Percentiles rank a stretch among this genome's conserved stretches.
Evolutionary conservation across 75 land plant genomes (phyloP).

Genomic region (Picea sitchensis): DNA sequence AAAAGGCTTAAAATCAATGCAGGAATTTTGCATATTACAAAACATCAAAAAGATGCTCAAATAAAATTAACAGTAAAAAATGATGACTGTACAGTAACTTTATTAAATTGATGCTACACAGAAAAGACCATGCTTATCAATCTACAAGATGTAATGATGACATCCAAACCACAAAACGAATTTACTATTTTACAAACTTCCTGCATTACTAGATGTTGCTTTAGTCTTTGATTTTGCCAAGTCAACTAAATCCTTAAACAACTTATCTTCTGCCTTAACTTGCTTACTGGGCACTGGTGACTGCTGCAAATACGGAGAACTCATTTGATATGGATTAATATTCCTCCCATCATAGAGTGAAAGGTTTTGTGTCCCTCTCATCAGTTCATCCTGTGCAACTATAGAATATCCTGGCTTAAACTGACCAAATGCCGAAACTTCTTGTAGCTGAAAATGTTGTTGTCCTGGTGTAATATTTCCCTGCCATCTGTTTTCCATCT

Average conservation of each 20-base stretch:
- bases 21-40: slow-evolving; percentile 3
- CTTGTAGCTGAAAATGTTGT: neutral
- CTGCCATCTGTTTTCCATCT: slow-evolving; percentile 8
- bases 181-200: slow-evolving; percentile 23
- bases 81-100: slow-evolving; percentile 2
- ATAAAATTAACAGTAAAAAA: slow-evolving; percentile 1
- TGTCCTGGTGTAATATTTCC: neutral
- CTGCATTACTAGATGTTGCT: slow-evolving; percentile 19
- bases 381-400: slow-evolving; percentile 10
- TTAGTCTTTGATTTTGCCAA: slow-evolving; percentile 54
- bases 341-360: slow-evolving; percentile 39
- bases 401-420: slow-evolving; percentile 4
- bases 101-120: slow-evolving; percentile 7
- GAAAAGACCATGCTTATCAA: slow-evolving; percentile 9
- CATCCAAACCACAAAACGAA: neutral
- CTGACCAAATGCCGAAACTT: neutral
- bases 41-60: slow-evolving; percentile 13
- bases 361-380: slow-evolving; percentile 41
- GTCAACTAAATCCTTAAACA: slow-evolving; percentile 68
- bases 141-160: slow-evolving; percentile 9
- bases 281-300: slow-evolving; percentile 25
- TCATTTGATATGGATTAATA: slow-evolving; percentile 20
- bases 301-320: slow-evolving; percentile 28
- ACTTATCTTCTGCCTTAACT: slow-evolving; percentile 58
- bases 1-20: too few species aligned